Evolutionary conservation across 352 stramenopile genomes (phyloP).

Genomic region (Pythium folliculosum): DNA sequence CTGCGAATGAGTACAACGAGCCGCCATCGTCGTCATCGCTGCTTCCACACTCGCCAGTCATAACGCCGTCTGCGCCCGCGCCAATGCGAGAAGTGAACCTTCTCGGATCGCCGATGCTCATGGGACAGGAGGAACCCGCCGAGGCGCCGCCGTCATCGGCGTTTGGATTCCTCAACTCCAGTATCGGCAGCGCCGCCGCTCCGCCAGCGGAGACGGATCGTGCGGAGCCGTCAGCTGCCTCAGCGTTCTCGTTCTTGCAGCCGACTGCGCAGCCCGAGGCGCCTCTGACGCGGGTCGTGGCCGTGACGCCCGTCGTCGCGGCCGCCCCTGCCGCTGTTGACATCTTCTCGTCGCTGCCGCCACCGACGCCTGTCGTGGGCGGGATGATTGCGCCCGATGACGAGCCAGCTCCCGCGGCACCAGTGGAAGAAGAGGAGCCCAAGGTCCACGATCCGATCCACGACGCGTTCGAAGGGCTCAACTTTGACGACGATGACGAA

Average conservation of each 20-base stretch:
- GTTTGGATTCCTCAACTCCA: constrained; percentile 42
- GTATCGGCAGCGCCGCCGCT: background rate
- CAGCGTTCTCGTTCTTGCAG: constrained; percentile 57
- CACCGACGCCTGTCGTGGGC: constrained; percentile 37
- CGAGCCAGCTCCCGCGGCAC: background rate
- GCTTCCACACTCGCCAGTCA: constrained; percentile 1
- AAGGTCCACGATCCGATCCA: constrained; percentile 65
- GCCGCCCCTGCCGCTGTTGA: constrained; percentile 27
- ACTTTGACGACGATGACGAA: constrained; percentile 46
- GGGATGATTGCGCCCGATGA: constrained; percentile 16
- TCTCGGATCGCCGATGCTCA: constrained; percentile 40
- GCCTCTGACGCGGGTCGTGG: constrained; percentile 28
- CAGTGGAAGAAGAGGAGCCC: constrained; percentile 32
- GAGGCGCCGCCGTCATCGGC: constrained; percentile 36
- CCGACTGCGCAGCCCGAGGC: constrained; percentile 6
- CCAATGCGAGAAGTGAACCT: constrained; percentile 31
- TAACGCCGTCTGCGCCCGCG: background rate
- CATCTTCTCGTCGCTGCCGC: constrained; percentile 62
- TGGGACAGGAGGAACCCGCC: constrained; percentile 26
- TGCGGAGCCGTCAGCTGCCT: constrained; percentile 27
- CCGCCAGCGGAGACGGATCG: constrained; percentile 7
- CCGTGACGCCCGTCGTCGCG: constrained; percentile 11
- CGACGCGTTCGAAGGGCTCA: constrained; percentile 78
- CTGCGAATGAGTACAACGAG: background rate
- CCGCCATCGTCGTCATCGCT: constrained; percentile 8